A percentile compares a stretch with the other conserved stretches of the same genome.
These are phyloP conservation scores for Nigrospora oryzae DNA, from an alignment of 2,329 filamentous ascomycete species.

Conservation along the genomic window DNA sequence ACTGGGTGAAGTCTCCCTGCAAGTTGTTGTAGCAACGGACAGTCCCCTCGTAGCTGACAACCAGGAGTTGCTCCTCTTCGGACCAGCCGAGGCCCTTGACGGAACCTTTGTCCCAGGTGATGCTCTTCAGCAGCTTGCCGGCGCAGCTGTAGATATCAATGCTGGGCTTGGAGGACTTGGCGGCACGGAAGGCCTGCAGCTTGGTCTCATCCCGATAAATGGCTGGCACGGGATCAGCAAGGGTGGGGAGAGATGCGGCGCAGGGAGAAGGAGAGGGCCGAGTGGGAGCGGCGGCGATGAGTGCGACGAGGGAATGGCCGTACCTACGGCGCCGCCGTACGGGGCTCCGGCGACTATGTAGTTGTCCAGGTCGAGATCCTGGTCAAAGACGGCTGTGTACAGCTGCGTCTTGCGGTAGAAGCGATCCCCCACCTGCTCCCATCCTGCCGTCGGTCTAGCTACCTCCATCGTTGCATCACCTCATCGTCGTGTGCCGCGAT, in stretches of 20 bases:
- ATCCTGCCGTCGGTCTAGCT: slow-evolving; percentile 70
- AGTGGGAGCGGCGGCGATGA: neutral
- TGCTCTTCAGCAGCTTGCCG: slow-evolving; percentile 76
- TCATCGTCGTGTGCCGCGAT: slow-evolving; percentile 14
- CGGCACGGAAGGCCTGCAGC: slow-evolving; percentile 67
- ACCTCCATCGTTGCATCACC: slow-evolving; percentile 41
- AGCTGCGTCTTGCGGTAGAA: slow-evolving; percentile 95
- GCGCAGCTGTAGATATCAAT: slow-evolving; percentile 95
- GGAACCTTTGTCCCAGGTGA: slow-evolving; percentile 84
- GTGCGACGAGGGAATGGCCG: slow-evolving; percentile 13
- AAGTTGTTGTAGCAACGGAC: slow-evolving; percentile 86
- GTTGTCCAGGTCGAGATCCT: slow-evolving; percentile 89
- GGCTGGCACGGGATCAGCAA: slow-evolving; percentile 39
- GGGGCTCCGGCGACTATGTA: slow-evolving; percentile 87
- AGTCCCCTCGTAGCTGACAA: slow-evolving; percentile 81
- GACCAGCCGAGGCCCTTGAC: slow-evolving; percentile 93
- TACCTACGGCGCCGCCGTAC: slow-evolving; percentile 90
- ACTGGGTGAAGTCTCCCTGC: slow-evolving; percentile 92
- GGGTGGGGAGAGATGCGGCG: no score
- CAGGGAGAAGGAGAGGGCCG: neutral
- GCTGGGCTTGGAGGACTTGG: slow-evolving; percentile 64
- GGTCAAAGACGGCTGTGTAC: slow-evolving; percentile 88
- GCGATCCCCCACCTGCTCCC: slow-evolving; percentile 86
- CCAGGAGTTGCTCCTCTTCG: slow-evolving; percentile 84
- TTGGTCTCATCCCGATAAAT: slow-evolving; percentile 85